A percentile compares a stretch with the other conserved stretches of the same genome.
Evolutionary conservation across 164 flowering plant species (phyloP).

Genomic region (Vitis labrusca): DNA sequence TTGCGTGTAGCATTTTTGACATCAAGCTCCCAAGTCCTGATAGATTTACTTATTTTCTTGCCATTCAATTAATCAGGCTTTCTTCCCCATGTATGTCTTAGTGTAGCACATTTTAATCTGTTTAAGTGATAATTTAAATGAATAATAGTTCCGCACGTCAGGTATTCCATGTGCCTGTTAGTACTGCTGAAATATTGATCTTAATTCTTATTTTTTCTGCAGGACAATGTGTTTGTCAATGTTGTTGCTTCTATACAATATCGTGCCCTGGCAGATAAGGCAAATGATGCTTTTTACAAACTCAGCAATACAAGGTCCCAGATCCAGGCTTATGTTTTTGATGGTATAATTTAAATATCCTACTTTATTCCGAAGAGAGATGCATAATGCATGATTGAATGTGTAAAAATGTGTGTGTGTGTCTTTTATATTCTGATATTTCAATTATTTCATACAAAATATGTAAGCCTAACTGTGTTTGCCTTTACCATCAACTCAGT

Average conservation of each 20-base stretch:
- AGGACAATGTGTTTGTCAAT: slow-evolving; percentile 78
- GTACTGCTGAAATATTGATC: background rate
- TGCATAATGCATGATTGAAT: background rate
- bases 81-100: no score
- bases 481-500: slow-evolving; percentile 24
- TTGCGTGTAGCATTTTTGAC: no score
- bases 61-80: no score
- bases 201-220: slow-evolving; percentile 9
- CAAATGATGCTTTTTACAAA: slow-evolving; percentile 64
- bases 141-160: background rate
- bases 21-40: no score
- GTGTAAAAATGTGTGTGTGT: no score
- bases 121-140: background rate
- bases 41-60: no score
- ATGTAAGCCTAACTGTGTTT: background rate
- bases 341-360: slow-evolving; percentile 37
- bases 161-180: background rate
- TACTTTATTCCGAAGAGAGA: background rate
- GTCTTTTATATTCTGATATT: background rate
- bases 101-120: no score
- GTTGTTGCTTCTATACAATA: slow-evolving; percentile 78
- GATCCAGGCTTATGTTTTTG: slow-evolving; percentile 76
- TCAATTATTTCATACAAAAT: background rate
- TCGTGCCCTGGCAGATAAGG: slow-evolving; percentile 63
- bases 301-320: slow-evolving; percentile 61